These are phyloP conservation scores for Sporisorium scitamineum DNA, from an alignment of 1,284 basidiomycete genomes.

Conservation along the genomic window DNA sequence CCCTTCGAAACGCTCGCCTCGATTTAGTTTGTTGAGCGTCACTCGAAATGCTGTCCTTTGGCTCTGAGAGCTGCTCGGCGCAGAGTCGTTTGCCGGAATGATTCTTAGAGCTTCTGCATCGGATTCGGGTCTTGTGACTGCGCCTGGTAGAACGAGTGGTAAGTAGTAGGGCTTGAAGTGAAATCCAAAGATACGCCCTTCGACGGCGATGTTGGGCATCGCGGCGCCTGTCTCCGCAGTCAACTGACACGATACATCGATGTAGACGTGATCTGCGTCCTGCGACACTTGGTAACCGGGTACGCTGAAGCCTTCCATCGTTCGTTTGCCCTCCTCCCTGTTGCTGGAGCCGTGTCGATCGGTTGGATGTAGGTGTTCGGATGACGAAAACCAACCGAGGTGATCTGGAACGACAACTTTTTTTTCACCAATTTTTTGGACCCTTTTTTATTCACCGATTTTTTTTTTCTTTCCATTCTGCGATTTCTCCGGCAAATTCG, in stretches of 20 bases:
- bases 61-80: not conserved
- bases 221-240: not conserved
- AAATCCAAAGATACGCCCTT: conserved; percentile 46
- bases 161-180: conserved; percentile 38
- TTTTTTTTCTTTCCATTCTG: not conserved
- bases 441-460: not conserved
- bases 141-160: conserved; percentile 34
- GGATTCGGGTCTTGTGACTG: conserved; percentile 3
- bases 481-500: conserved; percentile 13
- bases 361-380: not conserved
- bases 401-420: not conserved
- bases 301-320: conserved; percentile 43
- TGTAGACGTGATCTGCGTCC: conserved; percentile 26
- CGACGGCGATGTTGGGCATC: conserved; percentile 33
- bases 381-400: not conserved
- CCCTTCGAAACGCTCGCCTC: conserved; percentile 27
- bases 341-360: not conserved
- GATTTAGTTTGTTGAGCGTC: conserved; percentile 21
- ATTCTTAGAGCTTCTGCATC: conserved; percentile 1
- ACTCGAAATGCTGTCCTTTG: conserved; percentile 2
- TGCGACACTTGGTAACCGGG: conserved; percentile 27
- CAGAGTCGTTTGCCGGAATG: not conserved
- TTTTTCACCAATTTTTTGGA: not conserved
- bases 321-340: not conserved
- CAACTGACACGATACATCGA: conserved; percentile 8